These are phyloP conservation scores for Cenchrus purpureus DNA, from an alignment of 176 grass and related monocot genomes.

Conservation along the genomic window DNA sequence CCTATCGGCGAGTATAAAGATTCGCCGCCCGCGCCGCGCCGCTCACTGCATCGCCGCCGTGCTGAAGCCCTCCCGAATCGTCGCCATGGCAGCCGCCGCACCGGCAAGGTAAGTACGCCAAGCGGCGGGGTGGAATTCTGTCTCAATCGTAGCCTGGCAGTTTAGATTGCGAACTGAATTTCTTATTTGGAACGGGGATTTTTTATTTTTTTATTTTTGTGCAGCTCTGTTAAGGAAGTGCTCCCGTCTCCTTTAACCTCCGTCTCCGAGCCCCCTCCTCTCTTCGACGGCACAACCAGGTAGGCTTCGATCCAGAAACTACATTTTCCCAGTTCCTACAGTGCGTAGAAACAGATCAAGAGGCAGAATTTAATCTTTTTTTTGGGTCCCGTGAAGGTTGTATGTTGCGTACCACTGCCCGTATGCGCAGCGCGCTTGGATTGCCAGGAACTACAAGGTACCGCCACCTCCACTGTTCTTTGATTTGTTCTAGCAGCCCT, in stretches of 20 bases:
- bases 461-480: background rate
- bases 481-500: background rate
- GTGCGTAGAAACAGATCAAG: background rate
- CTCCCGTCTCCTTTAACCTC: slow-evolving; percentile 64
- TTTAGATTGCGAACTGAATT: background rate
- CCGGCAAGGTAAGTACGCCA: slow-evolving; percentile 41
- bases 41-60: background rate
- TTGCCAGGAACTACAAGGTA: slow-evolving; percentile 89
- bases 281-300: slow-evolving; percentile 93
- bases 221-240: slow-evolving; percentile 52
- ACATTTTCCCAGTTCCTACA: background rate
- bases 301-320: background rate
- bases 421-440: slow-evolving; percentile 83
- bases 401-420: slow-evolving; percentile 79
- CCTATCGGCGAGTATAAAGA: slow-evolving; percentile 32
- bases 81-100: slow-evolving; percentile 47
- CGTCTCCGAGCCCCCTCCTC: slow-evolving; percentile 60
- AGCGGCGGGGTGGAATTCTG: background rate
- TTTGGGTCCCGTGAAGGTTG: slow-evolving; percentile 54
- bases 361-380: background rate
- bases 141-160: background rate
- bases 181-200: background rate
- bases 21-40: background rate
- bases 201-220: no score
- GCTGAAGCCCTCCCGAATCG: background rate